A percentile compares a stretch with the other conserved stretches of the same genome.
These are phyloP conservation scores for Chamaecrista fasciculata DNA, from an alignment of 306 rosid species.

Conservation along the genomic window DNA sequence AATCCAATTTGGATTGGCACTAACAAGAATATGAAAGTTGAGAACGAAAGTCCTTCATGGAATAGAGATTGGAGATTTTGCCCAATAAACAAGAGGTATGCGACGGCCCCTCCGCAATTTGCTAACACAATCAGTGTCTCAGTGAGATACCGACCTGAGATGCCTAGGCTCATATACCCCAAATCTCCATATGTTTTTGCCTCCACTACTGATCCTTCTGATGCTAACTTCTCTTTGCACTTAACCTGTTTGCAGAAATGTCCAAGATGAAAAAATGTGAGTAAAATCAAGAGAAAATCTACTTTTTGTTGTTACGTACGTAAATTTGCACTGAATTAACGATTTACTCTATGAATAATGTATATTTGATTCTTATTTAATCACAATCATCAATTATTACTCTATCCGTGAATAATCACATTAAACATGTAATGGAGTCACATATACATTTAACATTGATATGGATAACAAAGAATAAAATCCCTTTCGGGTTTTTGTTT, in stretches of 20 bases:
- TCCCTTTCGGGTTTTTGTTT: no score
- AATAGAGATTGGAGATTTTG: conserved; percentile 67
- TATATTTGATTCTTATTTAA: no score
- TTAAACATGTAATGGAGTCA: no score
- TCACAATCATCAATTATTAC: no score
- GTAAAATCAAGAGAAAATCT: conserved; percentile 23
- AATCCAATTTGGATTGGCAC: conserved; percentile 63
- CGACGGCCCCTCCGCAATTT: conserved; percentile 75
- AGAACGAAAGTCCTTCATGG: conserved; percentile 33
- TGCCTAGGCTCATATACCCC: conserved; percentile 62
- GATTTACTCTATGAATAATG: no score
- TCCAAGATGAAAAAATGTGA: background rate
- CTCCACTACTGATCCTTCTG: conserved; percentile 46
- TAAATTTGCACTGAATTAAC: no score
- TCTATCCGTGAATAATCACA: no score
- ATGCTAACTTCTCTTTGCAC: conserved; percentile 66
- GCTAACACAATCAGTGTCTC: conserved; percentile 59
- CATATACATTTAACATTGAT: no score
- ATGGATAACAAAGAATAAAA: no score
- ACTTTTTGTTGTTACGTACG: no score
- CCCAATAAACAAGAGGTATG: conserved; percentile 76
- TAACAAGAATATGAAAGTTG: conserved; percentile 51
- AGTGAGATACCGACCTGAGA: conserved; percentile 60
- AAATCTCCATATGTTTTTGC: conserved; percentile 63
- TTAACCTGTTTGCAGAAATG: conserved; percentile 38